Evolutionary conservation across 2,329 filamentous ascomycete genomes (phyloP), one percentile per base, ranked within the genome.

Genomic region (Elsinoe batatas): DNA sequence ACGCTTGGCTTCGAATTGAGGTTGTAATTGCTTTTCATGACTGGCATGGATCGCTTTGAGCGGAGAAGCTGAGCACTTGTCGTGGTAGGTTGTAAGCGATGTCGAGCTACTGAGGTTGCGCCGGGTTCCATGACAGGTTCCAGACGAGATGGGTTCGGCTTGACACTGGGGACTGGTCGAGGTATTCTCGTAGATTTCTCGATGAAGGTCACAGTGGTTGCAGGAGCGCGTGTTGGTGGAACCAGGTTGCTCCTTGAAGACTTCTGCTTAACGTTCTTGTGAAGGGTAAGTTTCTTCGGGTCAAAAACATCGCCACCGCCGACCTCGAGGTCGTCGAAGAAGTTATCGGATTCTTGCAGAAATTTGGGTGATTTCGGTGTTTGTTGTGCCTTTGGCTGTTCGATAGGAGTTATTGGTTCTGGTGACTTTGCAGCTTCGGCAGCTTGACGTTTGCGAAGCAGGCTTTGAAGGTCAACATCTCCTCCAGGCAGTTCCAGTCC

Each of bases 81-180:
- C 2, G 77, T 76, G 13, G 75, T 77, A 11, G 74, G 73, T 59
- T 81, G 76, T 53, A 71, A 70, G 30, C 58, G 79, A 77, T 55
- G 82, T 78, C 56, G 81, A 73, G 61, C 85, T 72, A 71, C 82
- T 81, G 61, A 82, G 78, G 87, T 82, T 3, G 84, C 88, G 51
- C 90, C 90, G 61, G 84, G 90, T 71, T 97, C 91, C 37, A 89
- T 94, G 5, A 97, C 90, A 18, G 91, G 90, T 66, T 95, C 91
- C n/a, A 97, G 78, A 15, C 85, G 84, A 10, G 87, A 87, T 11
- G 61, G 57, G 15, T 58, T 37, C 7, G 70, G 69, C 54, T 72
- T 72, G 17, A 64, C 67, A 13, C 71, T 65, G 4, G 84, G 80
- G 56, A 85, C 77, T 35, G 91, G 85, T 53, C 90, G 82, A 36